These are phyloP conservation scores for Colletotrichum sp. DNA, from an alignment of 2,329 filamentous ascomycete genomes.

Conservation along the genomic window DNA sequence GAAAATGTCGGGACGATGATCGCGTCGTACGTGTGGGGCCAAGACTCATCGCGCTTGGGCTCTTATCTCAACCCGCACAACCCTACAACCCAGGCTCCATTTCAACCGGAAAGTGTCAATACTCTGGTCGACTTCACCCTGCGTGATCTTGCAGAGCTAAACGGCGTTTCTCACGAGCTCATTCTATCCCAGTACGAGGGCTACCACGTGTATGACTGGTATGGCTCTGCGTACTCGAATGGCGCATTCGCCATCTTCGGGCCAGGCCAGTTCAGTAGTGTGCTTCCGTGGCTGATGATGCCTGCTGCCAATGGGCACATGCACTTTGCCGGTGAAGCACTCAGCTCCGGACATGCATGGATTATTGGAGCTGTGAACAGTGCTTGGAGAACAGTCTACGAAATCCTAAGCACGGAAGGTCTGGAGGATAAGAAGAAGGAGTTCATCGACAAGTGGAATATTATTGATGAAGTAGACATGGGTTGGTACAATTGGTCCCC, in stretches of 20 bases:
- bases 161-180: slow-evolving; percentile 25
- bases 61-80: slow-evolving; percentile 27
- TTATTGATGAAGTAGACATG: slow-evolving; percentile 26
- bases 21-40: slow-evolving; percentile 27
- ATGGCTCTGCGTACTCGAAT: slow-evolving; percentile 24
- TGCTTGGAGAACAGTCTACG: slow-evolving; percentile 25
- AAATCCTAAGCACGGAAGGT: slow-evolving; percentile 22
- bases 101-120: slow-evolving; percentile 16
- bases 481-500: slow-evolving; percentile 26
- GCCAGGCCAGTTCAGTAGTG: slow-evolving; percentile 25
- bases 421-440: slow-evolving; percentile 23
- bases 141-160: slow-evolving; percentile 23
- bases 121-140: slow-evolving; percentile 25
- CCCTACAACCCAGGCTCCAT: slow-evolving; percentile 15
- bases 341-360: slow-evolving; percentile 29
- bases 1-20: slow-evolving; percentile 26
- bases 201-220: slow-evolving; percentile 27
- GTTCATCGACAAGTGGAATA: slow-evolving; percentile 22
- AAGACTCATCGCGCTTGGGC: slow-evolving; percentile 27
- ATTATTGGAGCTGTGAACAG: slow-evolving; percentile 30
- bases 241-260: slow-evolving; percentile 29
- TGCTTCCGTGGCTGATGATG: slow-evolving; percentile 26
- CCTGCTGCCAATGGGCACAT: slow-evolving; percentile 26
- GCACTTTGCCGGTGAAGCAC: slow-evolving; percentile 29
- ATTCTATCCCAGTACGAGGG: slow-evolving; percentile 21